Evolutionary conservation across 371 early-diverging fungal genomes (phyloP), one percentile per base, ranked within the genome.

Genomic region (Amoeboaphelidium protococcarum): DNA sequence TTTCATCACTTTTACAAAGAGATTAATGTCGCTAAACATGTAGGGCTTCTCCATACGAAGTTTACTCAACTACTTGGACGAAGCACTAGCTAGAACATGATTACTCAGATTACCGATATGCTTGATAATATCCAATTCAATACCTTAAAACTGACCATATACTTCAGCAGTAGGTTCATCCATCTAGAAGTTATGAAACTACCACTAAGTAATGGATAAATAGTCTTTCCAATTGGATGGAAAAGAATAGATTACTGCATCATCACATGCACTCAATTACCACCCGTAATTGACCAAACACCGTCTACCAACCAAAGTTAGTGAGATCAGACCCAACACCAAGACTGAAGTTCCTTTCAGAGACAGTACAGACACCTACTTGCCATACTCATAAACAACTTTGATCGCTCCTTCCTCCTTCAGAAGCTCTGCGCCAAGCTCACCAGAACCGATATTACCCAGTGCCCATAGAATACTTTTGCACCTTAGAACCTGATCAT

Each of bases 101-200:
- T 83, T 87, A 47, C 76, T 74, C 59, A 87, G 65, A 51, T 81
- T 80, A 27, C 82, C 80, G 46, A 81, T 69, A 26, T 71, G 62
- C 51, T 68, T 68, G 13, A 86, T 53, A 24, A 84, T 72, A 51
- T 78, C 80, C 41, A 64, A 53, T 50, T 72, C 74, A 13, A 71
- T 58, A 13, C 58, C 48, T 51, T 77, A 58, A 10, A 59, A 40
- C 25, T 23, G n/a, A n/a, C n/a, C n/a, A n/a, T n/a, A n/a, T n/a
- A n/a, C n/a, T n/a, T n/a, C n/a, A n/a, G n/a, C n/a, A n/a, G n/a
- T n/a, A n/a, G n/a, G n/a, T n/a, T n/a, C n/a, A n/a, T n/a, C n/a
- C n/a, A n/a, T n/a, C n/a, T n/a, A n/a, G n/a, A n/a, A n/a, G n/a
- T n/a, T n/a, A n/a, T n/a, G n/a, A n/a, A n/a, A n/a, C n/a, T n/a